Evolutionary conservation across 1,139 yeast species (phyloP).

Genomic region (Diutina ranongensis): DNA sequence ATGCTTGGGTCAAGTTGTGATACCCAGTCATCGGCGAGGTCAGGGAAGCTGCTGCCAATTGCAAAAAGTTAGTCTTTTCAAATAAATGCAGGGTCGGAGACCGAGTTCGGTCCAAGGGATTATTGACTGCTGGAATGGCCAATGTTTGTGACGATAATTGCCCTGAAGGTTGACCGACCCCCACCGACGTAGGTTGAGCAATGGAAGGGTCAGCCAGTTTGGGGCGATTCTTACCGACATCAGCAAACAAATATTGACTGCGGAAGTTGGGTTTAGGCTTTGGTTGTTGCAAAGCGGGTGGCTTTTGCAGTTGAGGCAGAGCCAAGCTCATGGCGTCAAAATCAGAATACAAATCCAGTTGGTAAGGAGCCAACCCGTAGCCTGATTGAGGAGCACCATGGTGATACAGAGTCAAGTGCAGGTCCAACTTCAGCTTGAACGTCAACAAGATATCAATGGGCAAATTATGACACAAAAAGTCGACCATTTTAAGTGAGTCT

Average conservation of each 20-base stretch:
- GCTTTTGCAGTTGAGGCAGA: constrained; percentile 7
- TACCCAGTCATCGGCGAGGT: constrained; percentile 15
- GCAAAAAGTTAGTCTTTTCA: constrained; percentile 34
- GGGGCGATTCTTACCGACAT: constrained; percentile 25
- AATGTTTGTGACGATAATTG: constrained; percentile 7
- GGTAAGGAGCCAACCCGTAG: background rate
- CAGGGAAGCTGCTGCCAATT: constrained; percentile 28
- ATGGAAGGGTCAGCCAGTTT: constrained; percentile 30
- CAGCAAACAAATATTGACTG: constrained; percentile 19
- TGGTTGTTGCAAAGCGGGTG: constrained; percentile 20
- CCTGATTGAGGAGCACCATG: constrained; percentile 3
- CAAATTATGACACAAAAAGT: constrained; percentile 40
- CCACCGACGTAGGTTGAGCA: constrained; percentile 9
- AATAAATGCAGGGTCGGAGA: constrained; percentile 35
- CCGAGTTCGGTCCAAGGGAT: constrained; percentile 22
- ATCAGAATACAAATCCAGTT: constrained; percentile 11
- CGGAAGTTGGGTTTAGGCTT: constrained; percentile 24
- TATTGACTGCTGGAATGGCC: background rate
- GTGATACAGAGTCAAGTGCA: constrained; percentile 18
- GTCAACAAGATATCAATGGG: constrained; percentile 37
- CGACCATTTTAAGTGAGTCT: constrained; percentile 49
- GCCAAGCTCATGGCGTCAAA: constrained; percentile 6
- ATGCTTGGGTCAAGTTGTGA: constrained; percentile 11
- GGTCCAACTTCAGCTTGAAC: constrained; percentile 30
- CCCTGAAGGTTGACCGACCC: constrained; percentile 26